Percentiles rank a stretch among this genome's conserved stretches.
Evolutionary conservation across 768 basidiomycete species (phyloP).

Genomic region (Tylopilus rubrobrunneus): DNA sequence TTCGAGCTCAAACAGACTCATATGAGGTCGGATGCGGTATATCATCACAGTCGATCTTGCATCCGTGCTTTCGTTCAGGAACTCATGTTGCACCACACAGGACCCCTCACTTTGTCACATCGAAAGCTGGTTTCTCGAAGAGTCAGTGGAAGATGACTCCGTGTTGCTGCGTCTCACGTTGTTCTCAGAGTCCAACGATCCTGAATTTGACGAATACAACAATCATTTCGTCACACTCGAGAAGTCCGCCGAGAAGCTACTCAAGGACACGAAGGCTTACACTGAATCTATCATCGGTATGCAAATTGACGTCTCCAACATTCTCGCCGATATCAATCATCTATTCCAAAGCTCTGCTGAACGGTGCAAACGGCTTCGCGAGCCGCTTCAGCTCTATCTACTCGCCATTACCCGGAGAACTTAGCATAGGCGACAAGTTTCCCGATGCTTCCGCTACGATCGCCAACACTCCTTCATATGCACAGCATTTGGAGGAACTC

Average conservation of each 20-base stretch:
- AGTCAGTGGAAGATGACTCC: conserved; percentile 50
- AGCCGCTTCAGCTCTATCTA: conserved; percentile 62
- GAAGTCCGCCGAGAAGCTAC: conserved; percentile 77
- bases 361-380: conserved; percentile 57
- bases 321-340: conserved; percentile 2
- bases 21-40: not conserved
- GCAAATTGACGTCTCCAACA: not conserved
- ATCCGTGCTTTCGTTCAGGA: conserved; percentile 1
- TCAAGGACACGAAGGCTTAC: conserved; percentile 90
- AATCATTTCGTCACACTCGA: conserved; percentile 77
- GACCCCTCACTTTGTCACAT: conserved; percentile 87
- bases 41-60: conserved; percentile 5
- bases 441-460: conserved; percentile 78
- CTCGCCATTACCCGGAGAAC: conserved; percentile 69
- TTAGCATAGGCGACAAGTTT: conserved; percentile 72
- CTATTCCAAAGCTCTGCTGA: conserved; percentile 53
- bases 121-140: conserved; percentile 88
- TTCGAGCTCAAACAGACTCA: not conserved
- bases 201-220: conserved; percentile 86
- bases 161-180: not conserved
- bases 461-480: conserved; percentile 69
- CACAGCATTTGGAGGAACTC: conserved; percentile 78
- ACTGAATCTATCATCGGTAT: conserved; percentile 75
- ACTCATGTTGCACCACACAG: conserved; percentile 36
- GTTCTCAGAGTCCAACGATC: conserved; percentile 67